Evolutionary conservation across 2,329 filamentous ascomycete genomes (phyloP).

Genomic region (Aspergillus piperis): DNA sequence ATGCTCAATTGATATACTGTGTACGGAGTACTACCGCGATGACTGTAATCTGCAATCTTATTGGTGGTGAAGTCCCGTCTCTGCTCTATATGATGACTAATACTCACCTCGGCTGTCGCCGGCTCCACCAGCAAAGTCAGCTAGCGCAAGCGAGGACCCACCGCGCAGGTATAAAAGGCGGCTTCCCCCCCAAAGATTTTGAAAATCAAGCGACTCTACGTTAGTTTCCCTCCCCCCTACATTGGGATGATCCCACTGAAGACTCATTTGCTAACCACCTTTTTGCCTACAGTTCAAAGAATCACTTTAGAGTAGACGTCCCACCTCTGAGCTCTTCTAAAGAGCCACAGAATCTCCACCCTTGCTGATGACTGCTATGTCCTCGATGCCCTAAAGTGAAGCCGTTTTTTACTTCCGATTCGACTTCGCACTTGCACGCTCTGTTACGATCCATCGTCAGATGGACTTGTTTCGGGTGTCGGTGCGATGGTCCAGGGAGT

Average conservation of each 20-base stretch:
- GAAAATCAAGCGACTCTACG: slow-evolving; percentile 49
- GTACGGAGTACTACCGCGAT: no score
- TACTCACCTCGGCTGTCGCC: no score
- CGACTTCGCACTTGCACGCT: slow-evolving; percentile 26
- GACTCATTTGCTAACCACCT: slow-evolving; percentile 22
- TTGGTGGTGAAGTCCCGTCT: no score
- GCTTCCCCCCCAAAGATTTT: slow-evolving; percentile 25
- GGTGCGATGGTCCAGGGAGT: slow-evolving; percentile 70
- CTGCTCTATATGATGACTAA: no score
- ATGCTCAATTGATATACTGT: no score
- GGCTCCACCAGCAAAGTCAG: no score
- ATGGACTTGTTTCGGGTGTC: slow-evolving; percentile 38
- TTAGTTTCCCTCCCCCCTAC: slow-evolving; percentile 34
- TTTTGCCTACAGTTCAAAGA: slow-evolving; percentile 58
- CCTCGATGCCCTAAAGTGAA: slow-evolving; percentile 91
- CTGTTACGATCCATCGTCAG: slow-evolving; percentile 21
- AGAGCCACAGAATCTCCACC: slow-evolving; percentile 89
- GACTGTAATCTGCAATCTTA: no score
- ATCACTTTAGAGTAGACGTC: slow-evolving; percentile 98
- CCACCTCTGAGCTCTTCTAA: slow-evolving; percentile 88
- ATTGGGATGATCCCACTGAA: slow-evolving; percentile 9
- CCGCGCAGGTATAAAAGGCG: slow-evolving; percentile 21
- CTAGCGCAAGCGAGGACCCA: no score
- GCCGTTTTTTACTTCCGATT: slow-evolving; percentile 55
- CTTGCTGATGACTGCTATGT: slow-evolving; percentile 88